Base-by-base conservation (phyloP, 2,329 filamentous ascomycete genomes). In the Leptoxyphium fumago region DNA sequence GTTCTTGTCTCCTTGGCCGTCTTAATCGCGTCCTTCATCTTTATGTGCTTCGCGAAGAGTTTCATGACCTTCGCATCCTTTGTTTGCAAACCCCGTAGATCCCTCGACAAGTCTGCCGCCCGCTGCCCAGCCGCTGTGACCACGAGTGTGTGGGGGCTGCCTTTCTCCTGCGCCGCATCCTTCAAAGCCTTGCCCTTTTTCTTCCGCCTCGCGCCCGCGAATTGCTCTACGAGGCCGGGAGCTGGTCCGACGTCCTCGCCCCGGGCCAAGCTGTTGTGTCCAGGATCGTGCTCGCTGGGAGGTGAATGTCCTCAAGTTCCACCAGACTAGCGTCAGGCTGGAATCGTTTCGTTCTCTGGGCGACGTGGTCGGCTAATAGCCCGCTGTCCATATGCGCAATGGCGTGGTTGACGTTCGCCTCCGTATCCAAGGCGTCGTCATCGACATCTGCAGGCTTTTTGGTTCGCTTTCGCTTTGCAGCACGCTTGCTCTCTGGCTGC, bases 21-120 rank as follows among this genome's bases (percentile, higher is more conserved):
- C 46, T 81, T 72, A 43, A 88, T 77, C 29, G 88, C 84, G 55
- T 96, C 89, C 43, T 84, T 77, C 10, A 98, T 65, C 66, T 98
- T 98, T 69, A 98, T 94, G 62, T 98, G 91, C 64, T 98, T 98
- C 29, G 91, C 89, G 63, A 98, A 98, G 59, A 98, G 70, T 63
- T 98, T 98, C 2, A 84, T 83, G 1, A 98, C 80, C 39, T 77
- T 74, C 41, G 74, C 78, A 8, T 85, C 78, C 61, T 91, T 86
- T 43, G 73, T 80, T 59, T 88, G 84, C 54, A 91, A 89, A 51
- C 79, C 78, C 40, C 86, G 76, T 50, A 94, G 68, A 2, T 78
- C 73, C 55, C 84, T 83, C 26, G 83, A 80, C 40, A 95, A 66
- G 57, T 96, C 84, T 13, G 89, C 87, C 4, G 91, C 87, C 55